These are phyloP conservation scores for Metschnikowia drakensbergensis DNA, from an alignment of 805 yeast genomes.

Conservation along the genomic window DNA sequence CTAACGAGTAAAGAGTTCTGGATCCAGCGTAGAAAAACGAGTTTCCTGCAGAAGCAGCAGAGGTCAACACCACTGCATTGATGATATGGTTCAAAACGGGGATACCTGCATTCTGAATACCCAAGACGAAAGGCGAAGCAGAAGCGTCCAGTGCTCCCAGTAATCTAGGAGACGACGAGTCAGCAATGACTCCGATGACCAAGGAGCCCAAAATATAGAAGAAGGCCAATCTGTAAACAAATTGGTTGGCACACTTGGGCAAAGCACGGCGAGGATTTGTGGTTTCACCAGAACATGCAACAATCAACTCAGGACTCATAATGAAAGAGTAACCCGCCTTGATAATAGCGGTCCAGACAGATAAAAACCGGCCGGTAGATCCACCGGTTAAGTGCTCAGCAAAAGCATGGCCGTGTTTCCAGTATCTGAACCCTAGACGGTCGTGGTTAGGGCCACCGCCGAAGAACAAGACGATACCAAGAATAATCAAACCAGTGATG, in stretches of 20 bases:
- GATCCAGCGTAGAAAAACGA: conserved; percentile 20
- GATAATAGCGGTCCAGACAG: conserved; percentile 25
- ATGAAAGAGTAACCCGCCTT: conserved; percentile 28
- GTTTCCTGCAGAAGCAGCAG: conserved; percentile 43
- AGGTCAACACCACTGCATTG: conserved; percentile 69
- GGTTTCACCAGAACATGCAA: conserved; percentile 56
- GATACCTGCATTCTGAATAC: conserved; percentile 67
- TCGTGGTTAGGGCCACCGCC: conserved; percentile 22
- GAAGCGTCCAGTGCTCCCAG: conserved; percentile 45
- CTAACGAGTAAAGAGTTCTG: conserved; percentile 18
- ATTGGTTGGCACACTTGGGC: conserved; percentile 58
- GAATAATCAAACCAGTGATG: conserved; percentile 19
- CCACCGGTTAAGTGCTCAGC: conserved; percentile 40
- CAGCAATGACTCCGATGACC: conserved; percentile 38
- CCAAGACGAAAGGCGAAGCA: conserved; percentile 76
- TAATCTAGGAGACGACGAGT: conserved; percentile 25
- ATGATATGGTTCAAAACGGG: conserved; percentile 70
- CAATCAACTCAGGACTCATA: conserved; percentile 50
- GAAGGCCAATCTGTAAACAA: conserved; percentile 47
- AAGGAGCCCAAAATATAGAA: conserved; percentile 40
- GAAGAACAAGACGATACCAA: conserved; percentile 20
- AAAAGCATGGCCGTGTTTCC: conserved; percentile 31
- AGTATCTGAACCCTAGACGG: conserved; percentile 20
- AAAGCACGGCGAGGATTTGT: conserved; percentile 55
- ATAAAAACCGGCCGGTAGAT: conserved; percentile 21